These are phyloP conservation scores for Sugiyamaella novakii DNA, from an alignment of 1,139 yeast species.

Conservation along the genomic window DNA sequence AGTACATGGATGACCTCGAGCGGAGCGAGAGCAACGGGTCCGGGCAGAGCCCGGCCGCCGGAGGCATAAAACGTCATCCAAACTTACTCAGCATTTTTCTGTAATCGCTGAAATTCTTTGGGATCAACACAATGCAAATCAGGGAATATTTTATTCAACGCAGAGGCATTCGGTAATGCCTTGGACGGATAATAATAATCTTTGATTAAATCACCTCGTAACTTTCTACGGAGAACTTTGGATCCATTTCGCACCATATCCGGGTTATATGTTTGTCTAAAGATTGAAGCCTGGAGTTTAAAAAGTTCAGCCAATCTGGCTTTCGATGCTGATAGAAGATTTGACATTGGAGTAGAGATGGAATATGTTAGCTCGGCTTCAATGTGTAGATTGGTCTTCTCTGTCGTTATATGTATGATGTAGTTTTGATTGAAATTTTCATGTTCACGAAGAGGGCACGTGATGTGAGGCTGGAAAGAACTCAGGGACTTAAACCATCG, in stretches of 20 bases:
- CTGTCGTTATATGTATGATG: too few relatives aligned
- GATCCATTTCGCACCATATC: conserved; percentile 70
- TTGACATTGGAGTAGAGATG: conserved; percentile 14
- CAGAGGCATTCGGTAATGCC: conserved; percentile 50
- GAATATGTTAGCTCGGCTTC: too few relatives aligned
- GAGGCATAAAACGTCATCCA: too few relatives aligned
- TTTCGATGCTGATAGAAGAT: conserved; percentile 31
- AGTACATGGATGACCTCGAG: conserved; percentile 4
- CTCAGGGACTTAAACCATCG: too few relatives aligned
- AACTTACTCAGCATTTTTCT: conserved; percentile 36
- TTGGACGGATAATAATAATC: conserved; percentile 68
- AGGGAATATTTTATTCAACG: conserved; percentile 60
- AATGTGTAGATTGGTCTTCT: too few relatives aligned
- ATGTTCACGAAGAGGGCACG: too few relatives aligned
- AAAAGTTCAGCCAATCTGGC: conserved; percentile 57
- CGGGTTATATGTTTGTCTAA: conserved; percentile 72
- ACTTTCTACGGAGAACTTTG: conserved; percentile 68
- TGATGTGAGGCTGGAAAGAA: too few relatives aligned
- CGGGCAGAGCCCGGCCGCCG: conserved; percentile 14
- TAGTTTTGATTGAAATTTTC: too few relatives aligned
- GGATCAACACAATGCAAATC: conserved; percentile 69
- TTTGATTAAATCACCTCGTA: conserved; percentile 73
- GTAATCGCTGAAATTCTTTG: conserved; percentile 59
- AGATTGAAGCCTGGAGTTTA: conserved; percentile 60
- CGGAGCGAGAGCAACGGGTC: too few relatives aligned